These are phyloP conservation scores for Geotrichum australiense DNA, from an alignment of 1,139 yeast species.

Conservation along the genomic window DNA sequence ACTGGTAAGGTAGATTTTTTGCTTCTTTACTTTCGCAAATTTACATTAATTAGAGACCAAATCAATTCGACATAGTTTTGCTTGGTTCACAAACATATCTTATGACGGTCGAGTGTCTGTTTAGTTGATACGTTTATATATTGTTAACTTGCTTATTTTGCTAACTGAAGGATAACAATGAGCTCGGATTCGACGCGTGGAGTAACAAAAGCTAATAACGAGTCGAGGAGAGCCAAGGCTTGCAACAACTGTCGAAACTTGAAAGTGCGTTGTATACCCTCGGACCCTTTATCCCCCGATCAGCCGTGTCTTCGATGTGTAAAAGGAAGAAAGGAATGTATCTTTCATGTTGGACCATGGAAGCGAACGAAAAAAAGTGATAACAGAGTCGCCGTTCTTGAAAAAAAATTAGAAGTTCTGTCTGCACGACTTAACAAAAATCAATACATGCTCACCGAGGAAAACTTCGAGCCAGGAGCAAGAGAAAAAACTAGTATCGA, in stretches of 20 bases:
- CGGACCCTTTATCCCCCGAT: slow-evolving; percentile 49
- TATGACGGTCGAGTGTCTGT: too few species aligned
- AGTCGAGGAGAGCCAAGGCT: slow-evolving; percentile 46
- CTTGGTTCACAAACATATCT: too few species aligned
- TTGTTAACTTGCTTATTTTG: too few species aligned
- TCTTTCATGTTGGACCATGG: slow-evolving; percentile 56
- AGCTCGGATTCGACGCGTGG: neutral
- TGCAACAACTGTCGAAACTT: slow-evolving; percentile 75
- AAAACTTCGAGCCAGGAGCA: too few species aligned
- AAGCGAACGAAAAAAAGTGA: slow-evolving; percentile 42
- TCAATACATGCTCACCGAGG: neutral
- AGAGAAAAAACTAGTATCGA: too few species aligned
- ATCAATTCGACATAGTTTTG: too few species aligned
- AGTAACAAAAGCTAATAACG: neutral
- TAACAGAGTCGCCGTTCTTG: slow-evolving; percentile 34
- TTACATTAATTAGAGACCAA: too few species aligned
- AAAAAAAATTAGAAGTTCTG: slow-evolving; percentile 32
- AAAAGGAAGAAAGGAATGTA: slow-evolving; percentile 57
- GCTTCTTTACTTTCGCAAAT: too few species aligned
- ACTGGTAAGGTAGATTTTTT: too few species aligned
- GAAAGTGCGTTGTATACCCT: slow-evolving; percentile 76
- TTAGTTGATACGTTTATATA: too few species aligned
- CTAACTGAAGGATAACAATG: too few species aligned
- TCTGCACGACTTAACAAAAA: slow-evolving; percentile 23
- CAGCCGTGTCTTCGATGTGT: slow-evolving; percentile 72